Percentiles rank a stretch among this genome's conserved stretches.
phyloP scores from a whole-genome alignment of 495 filamentous ascomycete genomes.

The Tuber melanosporum region DNA sequence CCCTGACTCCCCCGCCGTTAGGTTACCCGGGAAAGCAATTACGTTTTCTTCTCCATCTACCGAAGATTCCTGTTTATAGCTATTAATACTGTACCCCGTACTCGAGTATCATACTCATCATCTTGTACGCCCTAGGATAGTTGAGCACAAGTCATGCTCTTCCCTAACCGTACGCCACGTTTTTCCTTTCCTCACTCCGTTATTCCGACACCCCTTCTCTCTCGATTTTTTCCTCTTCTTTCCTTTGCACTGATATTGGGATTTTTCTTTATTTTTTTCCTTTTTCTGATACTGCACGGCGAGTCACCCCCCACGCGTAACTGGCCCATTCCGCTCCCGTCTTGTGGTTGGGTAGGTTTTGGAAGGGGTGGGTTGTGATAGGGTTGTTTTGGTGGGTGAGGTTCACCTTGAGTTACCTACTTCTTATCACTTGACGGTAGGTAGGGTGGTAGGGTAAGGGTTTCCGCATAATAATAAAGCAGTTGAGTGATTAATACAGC shows the following conservation, averaged over 20 bases:
- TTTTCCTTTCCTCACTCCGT: background rate
- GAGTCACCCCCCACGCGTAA: background rate
- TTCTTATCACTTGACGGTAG: background rate
- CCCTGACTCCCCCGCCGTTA: background rate
- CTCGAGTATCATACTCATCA: background rate
- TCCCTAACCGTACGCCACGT: background rate
- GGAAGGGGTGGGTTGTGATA: background rate
- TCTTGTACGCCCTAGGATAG: background rate
- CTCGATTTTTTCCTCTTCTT: background rate
- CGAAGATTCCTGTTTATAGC: background rate
- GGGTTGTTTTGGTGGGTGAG: background rate
- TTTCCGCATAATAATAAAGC: background rate
- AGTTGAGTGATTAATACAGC: background rate
- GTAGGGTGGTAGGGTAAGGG: slow-evolving; percentile 2
- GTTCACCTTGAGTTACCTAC: background rate
- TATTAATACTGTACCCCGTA: background rate
- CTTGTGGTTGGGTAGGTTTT: background rate
- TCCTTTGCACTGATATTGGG: no score
- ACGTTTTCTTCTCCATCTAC: background rate
- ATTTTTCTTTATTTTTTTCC: background rate
- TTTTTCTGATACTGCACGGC: background rate
- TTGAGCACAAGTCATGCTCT: background rate
- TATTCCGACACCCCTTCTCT: background rate
- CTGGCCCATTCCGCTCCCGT: background rate
- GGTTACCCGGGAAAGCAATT: background rate